These are phyloP conservation scores for Phytophthora podocarpi DNA, from an alignment of 352 stramenopile species.

Conservation along the genomic window DNA sequence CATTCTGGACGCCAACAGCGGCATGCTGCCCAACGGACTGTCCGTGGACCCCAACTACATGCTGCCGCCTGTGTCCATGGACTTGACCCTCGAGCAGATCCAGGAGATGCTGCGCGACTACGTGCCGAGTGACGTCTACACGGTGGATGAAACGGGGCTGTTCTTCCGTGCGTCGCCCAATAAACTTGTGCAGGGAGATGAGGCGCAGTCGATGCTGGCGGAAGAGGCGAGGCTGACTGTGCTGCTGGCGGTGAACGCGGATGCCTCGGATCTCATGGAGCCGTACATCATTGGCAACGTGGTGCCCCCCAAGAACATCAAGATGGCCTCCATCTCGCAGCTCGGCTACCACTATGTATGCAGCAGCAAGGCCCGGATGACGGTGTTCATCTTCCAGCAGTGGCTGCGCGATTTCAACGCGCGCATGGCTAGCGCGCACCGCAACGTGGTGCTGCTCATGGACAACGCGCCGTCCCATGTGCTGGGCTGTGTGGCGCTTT, in stretches of 20 bases:
- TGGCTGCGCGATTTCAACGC: conserved; percentile 88
- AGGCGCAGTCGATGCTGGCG: conserved; percentile 74
- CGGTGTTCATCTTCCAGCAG: conserved; percentile 89
- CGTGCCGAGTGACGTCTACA: conserved; percentile 84
- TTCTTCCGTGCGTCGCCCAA: conserved; percentile 87
- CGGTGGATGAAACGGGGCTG: conserved; percentile 85
- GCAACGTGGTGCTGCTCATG: conserved; percentile 84
- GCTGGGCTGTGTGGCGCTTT: conserved; percentile 78
- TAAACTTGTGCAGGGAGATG: conserved; percentile 84
- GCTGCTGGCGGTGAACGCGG: conserved; percentile 75
- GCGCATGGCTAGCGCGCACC: conserved; percentile 84
- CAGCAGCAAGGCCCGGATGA: conserved; percentile 86
- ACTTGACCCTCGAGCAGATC: conserved; percentile 86
- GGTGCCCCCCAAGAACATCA: conserved; percentile 75
- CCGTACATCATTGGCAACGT: conserved; percentile 86
- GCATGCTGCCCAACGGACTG: conserved; percentile 56
- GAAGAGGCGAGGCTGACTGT: conserved; percentile 78
- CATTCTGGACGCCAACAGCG: conserved; percentile 53
- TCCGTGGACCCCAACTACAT: conserved; percentile 75
- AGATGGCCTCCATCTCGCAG: conserved; percentile 81
- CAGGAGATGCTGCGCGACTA: conserved; percentile 86
- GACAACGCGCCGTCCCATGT: conserved; percentile 89
- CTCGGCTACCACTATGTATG: conserved; percentile 88
- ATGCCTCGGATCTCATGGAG: conserved; percentile 82
- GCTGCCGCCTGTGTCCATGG: conserved; percentile 78